A percentile compares a stretch with the other conserved stretches of the same genome.
These are phyloP conservation scores for Phialophora chinensis DNA, from an alignment of 2,329 filamentous ascomycete genomes.

Conservation along the genomic window DNA sequence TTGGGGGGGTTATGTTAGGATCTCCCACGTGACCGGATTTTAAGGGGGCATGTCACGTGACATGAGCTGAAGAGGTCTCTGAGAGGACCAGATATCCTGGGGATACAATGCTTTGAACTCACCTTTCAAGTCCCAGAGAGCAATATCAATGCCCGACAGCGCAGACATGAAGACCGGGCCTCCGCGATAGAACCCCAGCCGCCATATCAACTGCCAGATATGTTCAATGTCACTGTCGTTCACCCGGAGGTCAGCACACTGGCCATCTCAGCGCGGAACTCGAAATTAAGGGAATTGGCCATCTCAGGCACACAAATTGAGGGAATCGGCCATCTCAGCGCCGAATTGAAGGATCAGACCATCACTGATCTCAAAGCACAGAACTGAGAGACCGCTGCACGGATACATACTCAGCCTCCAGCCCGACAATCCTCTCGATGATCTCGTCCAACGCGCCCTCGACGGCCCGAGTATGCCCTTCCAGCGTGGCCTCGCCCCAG, in stretches of 20 bases:
- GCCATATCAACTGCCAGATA: slow-evolving; percentile 71
- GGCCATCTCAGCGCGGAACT: neutral
- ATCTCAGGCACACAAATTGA: neutral
- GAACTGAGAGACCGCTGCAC: too few relatives aligned
- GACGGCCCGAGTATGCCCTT: slow-evolving; percentile 75
- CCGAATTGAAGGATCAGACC: too few relatives aligned
- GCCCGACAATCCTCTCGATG: slow-evolving; percentile 65
- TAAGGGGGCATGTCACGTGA: neutral
- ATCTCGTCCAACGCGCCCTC: slow-evolving; percentile 75
- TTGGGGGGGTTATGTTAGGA: neutral
- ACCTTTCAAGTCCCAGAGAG: slow-evolving; percentile 78
- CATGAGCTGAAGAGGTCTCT: fast-evolving
- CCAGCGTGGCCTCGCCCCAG: slow-evolving; percentile 77
- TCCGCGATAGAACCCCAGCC: slow-evolving; percentile 75
- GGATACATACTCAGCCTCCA: slow-evolving; percentile 73
- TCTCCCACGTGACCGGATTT: neutral
- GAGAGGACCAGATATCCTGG: neutral
- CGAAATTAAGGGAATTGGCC: too few relatives aligned
- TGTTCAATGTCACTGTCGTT: slow-evolving; percentile 70
- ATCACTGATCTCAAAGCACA: too few relatives aligned
- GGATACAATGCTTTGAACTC: neutral
- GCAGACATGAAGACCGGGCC: slow-evolving; percentile 83
- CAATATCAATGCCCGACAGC: slow-evolving; percentile 77
- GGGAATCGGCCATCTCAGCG: too few relatives aligned
- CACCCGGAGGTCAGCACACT: neutral